phyloP scores from a whole-genome alignment of 78 protist genomes.

The Dictyostelium discoideum region dicty_2.7 NC_007088.5:64001-64500 shows the following conservation, averaged over 20 bases:
- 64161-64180: slow-evolving; percentile 17
- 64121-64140: neutral
- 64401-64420: slow-evolving; percentile 26
- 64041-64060: neutral
- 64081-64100: neutral
- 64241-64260: neutral
- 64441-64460: neutral
- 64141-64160: neutral
- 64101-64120: neutral
- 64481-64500: slow-evolving; percentile 79
- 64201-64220: neutral
- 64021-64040: neutral
- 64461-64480: slow-evolving; percentile 33
- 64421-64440: slow-evolving; percentile 9
- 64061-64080: too few relatives aligned
- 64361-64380: slow-evolving; percentile 26
- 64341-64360: neutral
- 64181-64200: slow-evolving; percentile 6
- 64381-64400: neutral
- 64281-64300: slow-evolving; percentile 44
- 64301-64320: slow-evolving; percentile 26
- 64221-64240: neutral
- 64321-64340: neutral
- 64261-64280: slow-evolving; percentile 11
- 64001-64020: slow-evolving; percentile 19